phyloP scores from a whole-genome alignment of 1,139 yeast genomes.

The Yamadazyma conglobata region DNA sequence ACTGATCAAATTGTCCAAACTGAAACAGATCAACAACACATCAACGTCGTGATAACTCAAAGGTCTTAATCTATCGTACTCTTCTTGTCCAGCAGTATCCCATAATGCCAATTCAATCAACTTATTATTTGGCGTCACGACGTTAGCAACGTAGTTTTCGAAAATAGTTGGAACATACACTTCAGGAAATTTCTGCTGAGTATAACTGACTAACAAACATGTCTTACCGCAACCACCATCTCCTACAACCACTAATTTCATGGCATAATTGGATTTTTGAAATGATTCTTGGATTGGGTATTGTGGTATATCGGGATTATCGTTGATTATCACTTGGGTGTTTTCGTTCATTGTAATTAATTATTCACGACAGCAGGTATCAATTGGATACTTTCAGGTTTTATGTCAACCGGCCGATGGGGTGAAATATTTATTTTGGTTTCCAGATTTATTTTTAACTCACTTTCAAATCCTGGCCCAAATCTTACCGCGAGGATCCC shows the following conservation, averaged over 20 bases:
- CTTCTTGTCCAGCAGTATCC: slow-evolving; percentile 97
- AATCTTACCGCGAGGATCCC: no score
- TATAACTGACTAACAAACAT: slow-evolving; percentile 75
- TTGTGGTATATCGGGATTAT: slow-evolving; percentile 39
- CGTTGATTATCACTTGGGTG: slow-evolving; percentile 32
- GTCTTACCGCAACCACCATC: slow-evolving; percentile 97
- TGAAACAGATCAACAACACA: slow-evolving; percentile 69
- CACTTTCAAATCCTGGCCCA: no score
- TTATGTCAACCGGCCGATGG: no score
- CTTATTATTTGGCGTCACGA: slow-evolving; percentile 52
- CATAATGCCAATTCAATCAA: slow-evolving; percentile 69
- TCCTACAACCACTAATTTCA: slow-evolving; percentile 84
- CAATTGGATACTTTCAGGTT: no score
- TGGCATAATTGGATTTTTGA: slow-evolving; percentile 37
- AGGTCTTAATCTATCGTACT: slow-evolving; percentile 81
- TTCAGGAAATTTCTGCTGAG: slow-evolving; percentile 73
- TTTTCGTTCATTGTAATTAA: slow-evolving; percentile 17
- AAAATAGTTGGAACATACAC: slow-evolving; percentile 87
- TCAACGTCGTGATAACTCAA: slow-evolving; percentile 82
- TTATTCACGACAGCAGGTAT: no score
- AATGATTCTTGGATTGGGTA: slow-evolving; percentile 31
- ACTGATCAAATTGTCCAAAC: slow-evolving; percentile 62
- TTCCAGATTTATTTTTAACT: no score
- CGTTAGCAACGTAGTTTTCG: slow-evolving; percentile 74
- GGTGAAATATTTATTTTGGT: no score